Conservation (phyloP, 148 eudicot genomes). For the Tetragonia tetragonoides region DNA sequence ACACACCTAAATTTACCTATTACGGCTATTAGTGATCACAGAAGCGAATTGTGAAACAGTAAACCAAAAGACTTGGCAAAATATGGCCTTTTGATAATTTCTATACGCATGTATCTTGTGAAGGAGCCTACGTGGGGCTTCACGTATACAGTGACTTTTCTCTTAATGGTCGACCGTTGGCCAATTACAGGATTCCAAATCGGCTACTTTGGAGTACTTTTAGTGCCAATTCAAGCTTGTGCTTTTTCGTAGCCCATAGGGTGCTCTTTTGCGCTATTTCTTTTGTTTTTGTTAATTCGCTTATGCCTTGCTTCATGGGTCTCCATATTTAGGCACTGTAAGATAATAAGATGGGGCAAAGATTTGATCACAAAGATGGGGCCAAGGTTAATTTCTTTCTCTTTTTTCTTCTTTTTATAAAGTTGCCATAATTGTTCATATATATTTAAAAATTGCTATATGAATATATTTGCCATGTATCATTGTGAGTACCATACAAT, state of each 20-base stretch:
- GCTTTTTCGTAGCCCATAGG: no score
- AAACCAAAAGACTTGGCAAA: neutral
- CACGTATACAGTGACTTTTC: neutral
- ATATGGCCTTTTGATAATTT: neutral
- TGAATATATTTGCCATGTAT: no score
- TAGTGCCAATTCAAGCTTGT: no score
- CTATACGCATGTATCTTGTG: neutral
- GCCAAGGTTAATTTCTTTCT: no score
- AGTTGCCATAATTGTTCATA: no score
- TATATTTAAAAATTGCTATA: no score
- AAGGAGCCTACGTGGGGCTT: neutral
- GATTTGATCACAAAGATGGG: no score
- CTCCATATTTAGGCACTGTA: no score
- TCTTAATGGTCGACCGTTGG: slow-evolving; percentile 10
- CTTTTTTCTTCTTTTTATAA: no score
- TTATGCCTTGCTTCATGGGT: slow-evolving; percentile 5
- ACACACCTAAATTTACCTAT: neutral
- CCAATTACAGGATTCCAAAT: neutral
- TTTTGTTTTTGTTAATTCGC: neutral
- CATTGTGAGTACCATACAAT: no score
- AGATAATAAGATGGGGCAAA: no score
- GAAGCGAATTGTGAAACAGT: neutral
- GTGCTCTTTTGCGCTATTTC: neutral
- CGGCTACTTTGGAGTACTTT: no score
- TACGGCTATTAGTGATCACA: neutral